Percentiles rank a stretch among this genome's conserved stretches.
phyloP scores from a whole-genome alignment of 2,329 filamentous ascomycete species.

The Canariomyces notabilis region DNA sequence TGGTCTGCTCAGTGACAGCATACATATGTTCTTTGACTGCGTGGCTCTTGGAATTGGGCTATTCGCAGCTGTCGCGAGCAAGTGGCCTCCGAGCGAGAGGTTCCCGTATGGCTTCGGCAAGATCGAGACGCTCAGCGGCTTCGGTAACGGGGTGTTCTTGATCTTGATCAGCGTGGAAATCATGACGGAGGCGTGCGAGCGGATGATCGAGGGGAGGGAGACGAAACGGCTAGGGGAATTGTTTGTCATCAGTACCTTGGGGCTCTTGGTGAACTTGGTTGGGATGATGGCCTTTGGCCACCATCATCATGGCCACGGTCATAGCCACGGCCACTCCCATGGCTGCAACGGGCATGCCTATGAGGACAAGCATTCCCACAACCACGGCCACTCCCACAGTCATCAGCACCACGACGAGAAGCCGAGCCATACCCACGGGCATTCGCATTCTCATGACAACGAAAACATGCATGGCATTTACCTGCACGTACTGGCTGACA shows the following conservation, averaged over 20 bases:
- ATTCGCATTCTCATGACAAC: conserved; percentile 65
- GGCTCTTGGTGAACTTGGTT: conserved; percentile 83
- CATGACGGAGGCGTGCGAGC: conserved; percentile 86
- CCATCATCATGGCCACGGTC: conserved; percentile 55
- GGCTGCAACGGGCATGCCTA: conserved; percentile 29
- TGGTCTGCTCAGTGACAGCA: conserved; percentile 92
- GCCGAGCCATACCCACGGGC: conserved; percentile 26
- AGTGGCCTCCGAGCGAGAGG: conserved; percentile 83
- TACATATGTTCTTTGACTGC: conserved; percentile 99
- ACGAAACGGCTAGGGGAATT: conserved; percentile 82
- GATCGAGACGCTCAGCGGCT: conserved; percentile 91
- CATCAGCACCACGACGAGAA: conserved; percentile 34
- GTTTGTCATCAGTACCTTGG: conserved; percentile 80
- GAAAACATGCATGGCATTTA: conserved; percentile 99
- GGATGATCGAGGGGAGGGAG: conserved; percentile 76
- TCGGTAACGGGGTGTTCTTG: conserved; percentile 92
- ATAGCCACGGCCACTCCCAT: conserved; percentile 41
- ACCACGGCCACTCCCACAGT: conserved; percentile 28
- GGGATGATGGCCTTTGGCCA: conserved; percentile 81
- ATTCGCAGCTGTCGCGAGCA: conserved; percentile 88
- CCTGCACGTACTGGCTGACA: conserved; percentile 90
- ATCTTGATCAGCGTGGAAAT: conserved; percentile 97
- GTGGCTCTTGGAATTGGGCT: conserved; percentile 86
- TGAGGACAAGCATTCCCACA: conserved; percentile 28
- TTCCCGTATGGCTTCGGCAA: conserved; percentile 97